These are phyloP conservation scores for Discostella stelligeroides DNA, from an alignment of 108 stramenopile species.

Conservation along the genomic window DNA sequence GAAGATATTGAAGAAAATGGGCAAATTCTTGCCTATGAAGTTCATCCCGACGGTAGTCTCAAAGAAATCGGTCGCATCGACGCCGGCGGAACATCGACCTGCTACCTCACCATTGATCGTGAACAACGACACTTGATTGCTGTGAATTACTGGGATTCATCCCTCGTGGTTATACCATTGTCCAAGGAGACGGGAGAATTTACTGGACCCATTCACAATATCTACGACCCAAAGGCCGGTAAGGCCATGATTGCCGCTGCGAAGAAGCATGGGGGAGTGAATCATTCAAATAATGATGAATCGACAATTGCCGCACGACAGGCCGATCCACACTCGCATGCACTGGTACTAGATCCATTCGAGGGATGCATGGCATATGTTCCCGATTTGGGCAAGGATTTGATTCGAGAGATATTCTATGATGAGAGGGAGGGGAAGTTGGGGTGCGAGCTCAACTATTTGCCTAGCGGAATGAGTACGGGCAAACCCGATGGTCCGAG, in stretches of 20 bases:
- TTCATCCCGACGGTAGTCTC: slow-evolving; percentile 69
- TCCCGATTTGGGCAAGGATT: slow-evolving; percentile 91
- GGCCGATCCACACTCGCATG: slow-evolving; percentile 95
- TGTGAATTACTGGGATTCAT: slow-evolving; percentile 96
- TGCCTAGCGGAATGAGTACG: slow-evolving; percentile 81
- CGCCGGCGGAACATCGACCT: slow-evolving; percentile 92
- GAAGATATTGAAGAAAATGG: slow-evolving; percentile 93
- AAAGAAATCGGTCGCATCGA: slow-evolving; percentile 65
- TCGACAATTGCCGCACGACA: slow-evolving; percentile 84
- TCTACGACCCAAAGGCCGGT: slow-evolving; percentile 56
- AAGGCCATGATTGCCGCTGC: slow-evolving; percentile 66
- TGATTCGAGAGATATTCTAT: slow-evolving; percentile 82
- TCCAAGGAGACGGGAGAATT: slow-evolving; percentile 71
- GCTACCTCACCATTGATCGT: slow-evolving; percentile 92
- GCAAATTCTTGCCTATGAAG: slow-evolving; percentile 75
- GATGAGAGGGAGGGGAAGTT: slow-evolving; percentile 63
- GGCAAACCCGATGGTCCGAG: slow-evolving; percentile 91
- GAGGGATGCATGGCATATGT: slow-evolving; percentile 86
- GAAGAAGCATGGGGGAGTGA: slow-evolving; percentile 74
- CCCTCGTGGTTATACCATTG: slow-evolving; percentile 84
- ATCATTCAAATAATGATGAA: slow-evolving; percentile 88
- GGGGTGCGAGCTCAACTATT: slow-evolving; percentile 63
- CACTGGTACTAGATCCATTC: slow-evolving; percentile 92
- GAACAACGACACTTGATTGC: slow-evolving; percentile 78
- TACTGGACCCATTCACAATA: slow-evolving; percentile 48